Evolutionary conservation across 1,284 basidiomycete genomes (phyloP), one percentile per base, ranked within the genome.

Genomic region (Rhodotorula sp.): DNA sequence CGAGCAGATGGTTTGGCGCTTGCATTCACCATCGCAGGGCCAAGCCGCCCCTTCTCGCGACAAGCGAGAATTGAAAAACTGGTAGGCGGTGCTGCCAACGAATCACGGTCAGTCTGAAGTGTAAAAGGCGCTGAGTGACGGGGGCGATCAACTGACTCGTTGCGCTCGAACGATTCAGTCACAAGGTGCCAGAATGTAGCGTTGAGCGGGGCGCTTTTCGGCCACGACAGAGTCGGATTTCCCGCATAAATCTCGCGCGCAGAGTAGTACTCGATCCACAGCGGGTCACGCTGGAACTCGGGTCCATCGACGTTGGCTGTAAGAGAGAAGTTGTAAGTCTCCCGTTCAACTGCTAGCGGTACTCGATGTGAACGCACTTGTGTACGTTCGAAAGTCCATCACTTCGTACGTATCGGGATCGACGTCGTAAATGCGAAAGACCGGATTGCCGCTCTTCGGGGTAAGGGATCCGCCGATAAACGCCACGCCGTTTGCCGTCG

Each of bases 181-280:
- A 87, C 81, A 64, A 81, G 79, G 75, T 87, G 86, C 87, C 87
- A 88, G 80, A 87, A 88, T 17, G 83, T 78, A 4, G 85, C 83
- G 64, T 80, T 79, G 29, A 84, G 79, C 6, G 80, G 72, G 3
- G 77, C 75, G 24, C 53, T 37, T 5, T 20, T 37, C 7, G 54
- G 67, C 22, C 70, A 63, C 5, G 60, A 55, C 24, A 69, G 64
- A n/a, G 66, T 48, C 17, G 74, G 46, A 29, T 74, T 67, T 12
- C 54, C 18, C 48, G 71, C 59, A 75, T 76, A 87, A 12, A 81
- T 80, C 29, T 81, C 79, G 6, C 87, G 83, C 1, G 86, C 86
- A 42, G 85, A 86, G 77, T 88, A 87, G 73, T 84, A 85, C 7
- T 84, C 81, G 29, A 82, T 75, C 86, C 86, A 88, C 58, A 79